Conservation (phyloP, 1,284 basidiomycete genomes). For the Farysia itapuensis region DNA sequence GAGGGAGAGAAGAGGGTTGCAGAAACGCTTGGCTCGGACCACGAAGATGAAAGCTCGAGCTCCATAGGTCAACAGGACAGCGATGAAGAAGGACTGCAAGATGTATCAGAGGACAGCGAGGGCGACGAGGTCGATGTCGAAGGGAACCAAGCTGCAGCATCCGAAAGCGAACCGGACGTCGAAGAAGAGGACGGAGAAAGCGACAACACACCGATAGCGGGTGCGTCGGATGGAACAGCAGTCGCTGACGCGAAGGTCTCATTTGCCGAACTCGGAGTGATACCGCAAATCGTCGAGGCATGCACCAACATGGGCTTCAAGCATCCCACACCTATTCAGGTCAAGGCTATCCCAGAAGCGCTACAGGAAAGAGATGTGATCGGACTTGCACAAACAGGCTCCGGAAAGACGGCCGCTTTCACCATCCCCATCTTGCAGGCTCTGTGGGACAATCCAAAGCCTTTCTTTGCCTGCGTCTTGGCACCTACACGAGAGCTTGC, state of each 20-base stretch:
- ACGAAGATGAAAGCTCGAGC: too few relatives aligned
- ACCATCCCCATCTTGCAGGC: conserved; percentile 93
- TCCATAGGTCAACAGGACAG: too few relatives aligned
- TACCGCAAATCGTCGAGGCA: conserved; percentile 83
- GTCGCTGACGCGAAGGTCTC: conserved; percentile 58
- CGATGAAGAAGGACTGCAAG: conserved; percentile 1
- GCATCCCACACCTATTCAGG: conserved; percentile 88
- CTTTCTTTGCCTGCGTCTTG: conserved; percentile 88
- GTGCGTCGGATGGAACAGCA: too few relatives aligned
- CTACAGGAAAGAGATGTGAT: conserved; percentile 92
- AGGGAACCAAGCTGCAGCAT: conserved; percentile 2
- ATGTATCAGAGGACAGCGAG: conserved; percentile 3
- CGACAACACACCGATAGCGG: neutral
- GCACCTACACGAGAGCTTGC: conserved; percentile 96
- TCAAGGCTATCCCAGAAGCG: conserved; percentile 84
- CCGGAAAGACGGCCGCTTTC: conserved; percentile 97
- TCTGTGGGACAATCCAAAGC: conserved; percentile 92
- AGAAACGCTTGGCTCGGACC: too few relatives aligned
- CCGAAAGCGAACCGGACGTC: conserved; percentile 3
- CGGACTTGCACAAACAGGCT: conserved; percentile 94
- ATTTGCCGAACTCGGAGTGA: conserved; percentile 74
- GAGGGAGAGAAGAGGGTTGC: too few relatives aligned
- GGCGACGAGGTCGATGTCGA: neutral
- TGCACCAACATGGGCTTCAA: conserved; percentile 81
- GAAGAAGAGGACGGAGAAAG: conserved; percentile 4